Base-by-base conservation (phyloP, 257 asterid species). In the Solanum chmielewskii region DNA sequence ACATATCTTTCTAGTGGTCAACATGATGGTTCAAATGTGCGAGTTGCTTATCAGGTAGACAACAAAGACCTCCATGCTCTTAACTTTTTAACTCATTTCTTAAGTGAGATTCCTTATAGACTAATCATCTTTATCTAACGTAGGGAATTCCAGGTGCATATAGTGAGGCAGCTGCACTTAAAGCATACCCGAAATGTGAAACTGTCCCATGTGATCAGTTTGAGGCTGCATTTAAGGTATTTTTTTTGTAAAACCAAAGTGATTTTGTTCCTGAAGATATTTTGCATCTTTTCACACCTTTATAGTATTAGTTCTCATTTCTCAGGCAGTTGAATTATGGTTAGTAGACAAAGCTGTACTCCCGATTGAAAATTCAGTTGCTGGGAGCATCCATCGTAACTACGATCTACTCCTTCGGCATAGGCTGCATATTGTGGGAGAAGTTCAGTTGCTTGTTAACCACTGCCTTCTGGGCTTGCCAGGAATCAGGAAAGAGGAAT, bases 291-390 rank as follows among this genome's bases (percentile, higher is more conserved):
- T 73, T 89, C 39, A 80, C 31, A 62, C 71, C 87, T 86, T 84
- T 76, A 66, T 15, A 25, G 29, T 84, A 39, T 66, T 76, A 78
- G 75, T 74, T 70, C 76, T 47, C 49, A 7, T 91, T 87, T 81
- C 37, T 88, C 96, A 97, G 99, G 99, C 99, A 11, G 98, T 96
- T 89, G 99, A 97, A 71, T 87, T 96, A 90, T 97, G 99, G 99
- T 88, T 97, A 89, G 99, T 94, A 86, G 99, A 97, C 88, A 97
- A 92, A 90, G 99, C 99, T 3, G 97, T 96, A 70, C 98, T 97
- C 39, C 99, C 99, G 2, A 94, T 97, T 10, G 99, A 97, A 92
- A 94, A 94, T 91, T 94, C 99, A 68, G 97, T 97, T 85, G 99
- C 96, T 5, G 99, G 99, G 85, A 97, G 99, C 93, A 95, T 95